phyloP scores from a whole-genome alignment of 768 basidiomycete genomes.

The Tylopilus sp. region DNA sequence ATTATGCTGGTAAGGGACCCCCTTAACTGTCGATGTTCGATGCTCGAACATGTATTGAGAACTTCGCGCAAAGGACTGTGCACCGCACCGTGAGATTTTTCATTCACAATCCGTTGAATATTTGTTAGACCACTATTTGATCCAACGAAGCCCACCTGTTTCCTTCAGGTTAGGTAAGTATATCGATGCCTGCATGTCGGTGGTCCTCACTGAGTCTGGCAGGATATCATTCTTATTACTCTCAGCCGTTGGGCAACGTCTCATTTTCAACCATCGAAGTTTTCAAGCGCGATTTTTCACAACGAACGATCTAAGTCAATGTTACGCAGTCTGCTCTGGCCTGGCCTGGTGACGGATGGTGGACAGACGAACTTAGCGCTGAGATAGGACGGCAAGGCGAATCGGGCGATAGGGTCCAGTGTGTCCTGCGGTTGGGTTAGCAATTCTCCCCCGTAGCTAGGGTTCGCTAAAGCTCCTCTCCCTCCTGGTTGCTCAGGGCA shows the following conservation, averaged over 20 bases:
- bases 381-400: background rate
- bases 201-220: background rate
- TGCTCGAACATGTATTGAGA: background rate
- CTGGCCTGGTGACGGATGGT: background rate
- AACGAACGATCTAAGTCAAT: too few relatives aligned
- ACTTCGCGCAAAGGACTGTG: slow-evolving; percentile 9
- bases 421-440: too few relatives aligned
- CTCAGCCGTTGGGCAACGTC: too few relatives aligned
- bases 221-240: slow-evolving; percentile 15
- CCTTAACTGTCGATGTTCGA: too few relatives aligned
- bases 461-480: too few relatives aligned
- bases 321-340: background rate
- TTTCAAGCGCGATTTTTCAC: too few relatives aligned
- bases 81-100: background rate
- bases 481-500: too few relatives aligned
- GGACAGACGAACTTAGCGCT: background rate
- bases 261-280: too few relatives aligned
- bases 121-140: background rate
- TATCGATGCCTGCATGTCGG: too few relatives aligned
- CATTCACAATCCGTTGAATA: background rate
- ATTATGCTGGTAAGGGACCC: too few relatives aligned
- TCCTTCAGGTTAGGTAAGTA: slow-evolving; percentile 2
- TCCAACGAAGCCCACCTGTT: slow-evolving; percentile 6
- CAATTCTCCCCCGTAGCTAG: too few relatives aligned
- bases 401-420: too few relatives aligned